Evolutionary conservation across 345 rosid genomes (phyloP), one percentile per base, ranked within the genome.

Genomic region (Populus nigra): DNA sequence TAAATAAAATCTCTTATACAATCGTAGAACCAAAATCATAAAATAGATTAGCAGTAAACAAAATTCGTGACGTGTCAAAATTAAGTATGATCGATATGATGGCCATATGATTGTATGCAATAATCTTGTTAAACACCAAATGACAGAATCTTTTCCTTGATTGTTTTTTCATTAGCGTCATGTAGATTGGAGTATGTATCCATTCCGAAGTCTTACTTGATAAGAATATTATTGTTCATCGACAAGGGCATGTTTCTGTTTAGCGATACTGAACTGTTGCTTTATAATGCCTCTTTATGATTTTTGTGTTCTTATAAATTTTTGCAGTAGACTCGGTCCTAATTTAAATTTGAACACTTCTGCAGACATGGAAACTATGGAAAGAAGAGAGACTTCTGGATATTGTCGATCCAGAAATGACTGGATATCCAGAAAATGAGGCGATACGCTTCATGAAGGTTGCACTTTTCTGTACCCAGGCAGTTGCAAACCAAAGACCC

Each of bases 401-500:
- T 5, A 75, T 91, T 20, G 91, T 92, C 25, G 99, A 96, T 84
- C 88, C 88, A 5, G 92, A 88, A 73, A 77, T 96, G 75, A 70
- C 53, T 8, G 84, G 85, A 59, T 92, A 87, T 68, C 92, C 94
- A 0, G 85, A 85, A 81, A 86, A 85, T 0, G 93, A 96, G 87
- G 92, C 86, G 18, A 71, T 68, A 36, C 89, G 91, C 13, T 92
- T 84, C 88, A 90, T 92, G 73, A 90, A 86, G 65, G 93, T 93
- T 18, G 98, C 93, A 17, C 88, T 96, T 3, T 93, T 93, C 75
- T 96, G 99, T 79, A 92, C 93, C 39, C 99, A 96, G 82, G 94
- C 90, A 29, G 81, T 84, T 13, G 83, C 93, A 5, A 82, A 81
- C 16, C 90, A 88, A 77, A 91, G 99, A 80, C 98, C 98, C 3